Conservation (phyloP, 176 grass and related monocot species). For the Guadua angustifolia region DNA sequence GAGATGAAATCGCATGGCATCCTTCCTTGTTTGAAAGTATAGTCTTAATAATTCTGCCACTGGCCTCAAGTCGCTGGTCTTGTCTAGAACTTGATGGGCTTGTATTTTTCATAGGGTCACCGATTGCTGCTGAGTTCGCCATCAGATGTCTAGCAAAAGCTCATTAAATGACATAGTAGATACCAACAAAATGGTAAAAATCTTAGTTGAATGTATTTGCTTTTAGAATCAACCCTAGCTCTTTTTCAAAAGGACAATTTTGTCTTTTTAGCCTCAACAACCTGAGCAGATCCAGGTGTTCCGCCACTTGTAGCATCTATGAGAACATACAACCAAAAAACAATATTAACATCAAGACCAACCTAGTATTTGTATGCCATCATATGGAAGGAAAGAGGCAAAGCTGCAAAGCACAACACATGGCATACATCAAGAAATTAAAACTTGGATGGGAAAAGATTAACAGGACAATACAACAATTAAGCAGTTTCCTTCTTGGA, state of each 20-base stretch:
- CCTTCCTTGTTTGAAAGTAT: conserved; percentile 80
- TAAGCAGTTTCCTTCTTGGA: conserved; percentile 1
- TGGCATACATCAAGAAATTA: conserved; percentile 4
- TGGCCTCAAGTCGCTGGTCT: conserved; percentile 54
- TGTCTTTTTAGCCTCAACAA: conserved; percentile 65
- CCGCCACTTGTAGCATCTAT: conserved; percentile 61
- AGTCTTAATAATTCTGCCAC: conserved; percentile 76
- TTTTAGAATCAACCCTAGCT: conserved; percentile 71
- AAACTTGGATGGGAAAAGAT: conserved; percentile 1
- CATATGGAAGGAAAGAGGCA: conserved; percentile 11
- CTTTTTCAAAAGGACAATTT: conserved; percentile 88
- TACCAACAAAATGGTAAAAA: conserved; percentile 36
- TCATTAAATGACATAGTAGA: conserved; percentile 19
- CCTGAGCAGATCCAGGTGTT: conserved; percentile 48
- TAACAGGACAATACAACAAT: not conserved
- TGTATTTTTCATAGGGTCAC: conserved; percentile 46
- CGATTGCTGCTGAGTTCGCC: conserved; percentile 50
- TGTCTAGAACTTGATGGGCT: conserved; percentile 59
- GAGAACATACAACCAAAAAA: not conserved
- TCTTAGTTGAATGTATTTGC: not conserved
- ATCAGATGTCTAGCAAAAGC: conserved; percentile 56
- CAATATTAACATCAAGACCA: conserved; percentile 24
- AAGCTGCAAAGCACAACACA: conserved; percentile 3
- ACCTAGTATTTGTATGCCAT: conserved; percentile 3
- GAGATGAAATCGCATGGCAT: conserved; percentile 44